Percentiles rank a stretch among this genome's conserved stretches.
These are phyloP conservation scores for Epichloe sibirici DNA, from an alignment of 2,329 filamentous ascomycete genomes.

Conservation along the genomic window DNA sequence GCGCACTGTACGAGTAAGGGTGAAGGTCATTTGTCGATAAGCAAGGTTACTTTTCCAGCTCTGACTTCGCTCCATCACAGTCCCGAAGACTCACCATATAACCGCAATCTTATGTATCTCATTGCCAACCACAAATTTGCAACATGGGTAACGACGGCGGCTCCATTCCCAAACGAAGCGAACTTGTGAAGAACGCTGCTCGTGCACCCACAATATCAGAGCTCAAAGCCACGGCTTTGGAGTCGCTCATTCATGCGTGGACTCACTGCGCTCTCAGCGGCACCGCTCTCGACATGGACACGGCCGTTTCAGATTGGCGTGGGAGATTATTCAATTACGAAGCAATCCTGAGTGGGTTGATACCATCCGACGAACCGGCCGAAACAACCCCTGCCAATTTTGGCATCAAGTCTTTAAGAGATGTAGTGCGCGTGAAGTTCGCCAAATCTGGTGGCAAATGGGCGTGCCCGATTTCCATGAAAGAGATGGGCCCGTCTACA, in stretches of 20 bases:
- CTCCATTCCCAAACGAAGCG: conserved; percentile 87
- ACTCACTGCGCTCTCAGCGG: conserved; percentile 77
- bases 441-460: conserved; percentile 41
- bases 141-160: conserved; percentile 90
- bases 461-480: conserved; percentile 80
- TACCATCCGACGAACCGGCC: conserved; percentile 47
- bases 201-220: conserved; percentile 71
- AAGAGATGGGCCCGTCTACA: conserved; percentile 65
- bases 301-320: conserved; percentile 71
- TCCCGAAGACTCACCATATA: not conserved
- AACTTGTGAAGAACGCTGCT: conserved; percentile 89
- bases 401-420: conserved; percentile 68
- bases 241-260: conserved; percentile 81
- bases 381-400: conserved; percentile 32
- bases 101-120: not conserved
- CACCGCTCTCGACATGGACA: conserved; percentile 52
- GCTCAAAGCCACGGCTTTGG: conserved; percentile 76
- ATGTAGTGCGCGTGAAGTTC: conserved; percentile 80
- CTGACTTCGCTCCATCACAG: not conserved
- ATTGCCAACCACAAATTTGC: not conserved
- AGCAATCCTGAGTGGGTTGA: conserved; percentile 55
- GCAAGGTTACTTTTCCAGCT: too few species aligned
- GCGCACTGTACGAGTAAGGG: too few species aligned
- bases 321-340: conserved; percentile 95
- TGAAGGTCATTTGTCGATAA: too few species aligned